Conservation (phyloP, 306 rosid species). For the Prunus kanzakura region DNA sequence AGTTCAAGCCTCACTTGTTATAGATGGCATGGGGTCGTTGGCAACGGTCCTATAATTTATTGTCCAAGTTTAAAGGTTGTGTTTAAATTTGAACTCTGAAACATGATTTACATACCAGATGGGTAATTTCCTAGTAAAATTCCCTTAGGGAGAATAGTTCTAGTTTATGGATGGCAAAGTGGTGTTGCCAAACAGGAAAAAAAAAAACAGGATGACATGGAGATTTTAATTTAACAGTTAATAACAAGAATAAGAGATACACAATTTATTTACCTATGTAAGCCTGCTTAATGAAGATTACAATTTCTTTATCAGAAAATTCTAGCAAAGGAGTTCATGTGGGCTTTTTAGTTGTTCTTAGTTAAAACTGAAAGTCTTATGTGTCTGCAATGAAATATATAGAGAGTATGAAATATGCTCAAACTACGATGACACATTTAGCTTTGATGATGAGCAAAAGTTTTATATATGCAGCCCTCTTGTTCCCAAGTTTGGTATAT, state of each 20-base stretch:
- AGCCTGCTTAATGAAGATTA: neutral
- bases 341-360: neutral
- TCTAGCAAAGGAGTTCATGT: neutral
- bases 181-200: neutral
- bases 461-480: neutral
- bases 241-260: neutral
- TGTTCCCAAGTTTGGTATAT: neutral
- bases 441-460: neutral
- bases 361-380: neutral
- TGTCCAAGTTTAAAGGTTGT: neutral
- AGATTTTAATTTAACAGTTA: neutral
- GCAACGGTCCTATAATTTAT: neutral
- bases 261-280: neutral
- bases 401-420: neutral
- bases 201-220: neutral
- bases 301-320: neutral
- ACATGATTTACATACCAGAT: neutral
- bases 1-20: neutral
- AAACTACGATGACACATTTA: neutral
- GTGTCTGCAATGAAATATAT: neutral
- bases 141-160: neutral
- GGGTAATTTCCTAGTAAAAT: neutral
- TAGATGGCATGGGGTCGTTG: constrained; percentile 8
- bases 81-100: neutral
- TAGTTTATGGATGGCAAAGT: neutral